Evolutionary conservation across 164 flowering plant species (phyloP).

Genomic region (Liriodendron chinense): DNA sequence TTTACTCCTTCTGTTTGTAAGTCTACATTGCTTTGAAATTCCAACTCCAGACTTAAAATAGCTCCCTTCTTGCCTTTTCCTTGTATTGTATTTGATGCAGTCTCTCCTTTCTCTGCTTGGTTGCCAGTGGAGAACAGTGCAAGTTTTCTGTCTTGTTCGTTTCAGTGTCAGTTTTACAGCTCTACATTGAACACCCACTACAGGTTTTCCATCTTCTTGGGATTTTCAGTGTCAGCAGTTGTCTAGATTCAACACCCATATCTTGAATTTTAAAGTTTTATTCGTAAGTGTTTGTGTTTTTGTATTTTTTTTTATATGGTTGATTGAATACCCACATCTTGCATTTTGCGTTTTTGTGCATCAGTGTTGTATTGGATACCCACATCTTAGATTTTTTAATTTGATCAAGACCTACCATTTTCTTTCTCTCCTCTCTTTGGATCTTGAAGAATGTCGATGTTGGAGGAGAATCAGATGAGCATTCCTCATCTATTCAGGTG

Average conservation of each 20-base stretch:
- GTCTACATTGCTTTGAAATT: not conserved
- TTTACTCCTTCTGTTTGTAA: not conserved
- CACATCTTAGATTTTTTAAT: not conserved
- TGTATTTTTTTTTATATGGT: not conserved
- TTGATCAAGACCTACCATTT: not conserved
- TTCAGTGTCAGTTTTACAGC: no score
- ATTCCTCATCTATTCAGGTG: constrained; percentile 65
- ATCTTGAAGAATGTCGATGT: constrained; percentile 6
- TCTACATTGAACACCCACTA: constrained; percentile 3
- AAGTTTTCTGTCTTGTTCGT: not conserved
- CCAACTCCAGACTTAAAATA: not conserved
- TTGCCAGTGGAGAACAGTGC: not conserved
- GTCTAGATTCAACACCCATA: not conserved
- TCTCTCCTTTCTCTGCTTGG: not conserved
- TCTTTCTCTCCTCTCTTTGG: not conserved
- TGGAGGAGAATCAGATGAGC: constrained; percentile 38
- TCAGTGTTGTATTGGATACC: not conserved
- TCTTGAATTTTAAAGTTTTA: not conserved
- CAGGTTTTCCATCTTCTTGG: not conserved
- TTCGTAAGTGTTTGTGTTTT: no score
- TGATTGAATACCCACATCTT: constrained; percentile 4
- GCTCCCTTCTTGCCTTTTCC: not conserved
- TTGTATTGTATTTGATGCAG: no score
- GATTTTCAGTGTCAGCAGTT: not conserved
- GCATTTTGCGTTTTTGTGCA: not conserved